Evolutionary conservation across 1,139 yeast species (phyloP).

Genomic region (Pichia sp.): DNA sequence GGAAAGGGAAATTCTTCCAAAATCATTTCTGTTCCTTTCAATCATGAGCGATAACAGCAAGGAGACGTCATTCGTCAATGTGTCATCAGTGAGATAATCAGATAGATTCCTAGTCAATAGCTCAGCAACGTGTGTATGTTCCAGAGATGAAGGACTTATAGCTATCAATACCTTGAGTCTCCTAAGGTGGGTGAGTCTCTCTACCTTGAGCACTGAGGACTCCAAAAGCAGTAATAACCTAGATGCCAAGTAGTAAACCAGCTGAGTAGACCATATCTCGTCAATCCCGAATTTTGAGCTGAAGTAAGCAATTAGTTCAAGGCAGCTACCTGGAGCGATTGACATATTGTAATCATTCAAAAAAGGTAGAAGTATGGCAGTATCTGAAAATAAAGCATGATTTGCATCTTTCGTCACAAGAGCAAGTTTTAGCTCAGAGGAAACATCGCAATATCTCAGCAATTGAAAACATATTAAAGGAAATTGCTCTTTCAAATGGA

Average conservation of each 20-base stretch:
- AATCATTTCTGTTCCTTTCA: neutral
- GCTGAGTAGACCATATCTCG: constrained; percentile 33
- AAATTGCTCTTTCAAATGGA: constrained; percentile 25
- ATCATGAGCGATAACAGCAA: constrained; percentile 18
- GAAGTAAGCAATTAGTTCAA: constrained; percentile 11
- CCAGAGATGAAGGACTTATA: constrained; percentile 23
- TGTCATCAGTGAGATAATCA: constrained; percentile 18
- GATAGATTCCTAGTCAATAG: constrained; percentile 25
- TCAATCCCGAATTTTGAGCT: constrained; percentile 7
- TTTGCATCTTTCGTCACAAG: too few species aligned
- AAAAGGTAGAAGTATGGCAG: constrained; percentile 4
- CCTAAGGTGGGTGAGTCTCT: constrained; percentile 29
- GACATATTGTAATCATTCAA: constrained; percentile 14
- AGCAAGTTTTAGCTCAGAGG: constrained; percentile 10
- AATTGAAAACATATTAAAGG: constrained; percentile 28
- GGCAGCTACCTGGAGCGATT: constrained; percentile 17
- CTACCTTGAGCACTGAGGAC: constrained; percentile 22
- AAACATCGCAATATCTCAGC: constrained; percentile 34
- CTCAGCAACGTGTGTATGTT: constrained; percentile 18
- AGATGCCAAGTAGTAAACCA: constrained; percentile 34
- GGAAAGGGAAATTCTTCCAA: constrained; percentile 1
- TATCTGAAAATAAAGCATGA: constrained; percentile 2
- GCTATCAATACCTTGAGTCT: constrained; percentile 34
- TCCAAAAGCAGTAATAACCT: constrained; percentile 29
- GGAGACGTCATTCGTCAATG: constrained; percentile 26